A percentile compares a stretch with the other conserved stretches of the same genome.
phyloP scores from a whole-genome alignment of 805 yeast genomes.

The Lachancea lanzarotensis region DNA sequence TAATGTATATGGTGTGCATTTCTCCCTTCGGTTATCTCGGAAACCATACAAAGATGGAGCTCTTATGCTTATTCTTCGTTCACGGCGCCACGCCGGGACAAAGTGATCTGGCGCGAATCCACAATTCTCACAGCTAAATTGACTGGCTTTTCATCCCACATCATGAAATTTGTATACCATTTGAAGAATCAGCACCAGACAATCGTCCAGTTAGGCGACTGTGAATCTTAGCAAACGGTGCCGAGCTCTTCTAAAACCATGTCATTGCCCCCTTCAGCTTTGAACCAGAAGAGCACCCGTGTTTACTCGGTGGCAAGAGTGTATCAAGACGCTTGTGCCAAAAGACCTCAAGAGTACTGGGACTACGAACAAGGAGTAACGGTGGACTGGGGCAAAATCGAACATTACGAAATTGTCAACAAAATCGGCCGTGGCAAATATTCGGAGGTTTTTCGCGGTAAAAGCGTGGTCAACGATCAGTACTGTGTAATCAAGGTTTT shows the following conservation, averaged over 20 bases:
- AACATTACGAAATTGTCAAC: conserved; percentile 75
- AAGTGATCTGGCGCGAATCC: neutral
- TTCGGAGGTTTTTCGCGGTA: conserved; percentile 87
- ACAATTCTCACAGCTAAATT: too few species aligned
- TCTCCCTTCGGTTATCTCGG: too few species aligned
- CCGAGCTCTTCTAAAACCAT: conserved; percentile 8
- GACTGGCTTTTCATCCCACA: neutral
- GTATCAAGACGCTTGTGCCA: conserved; percentile 70
- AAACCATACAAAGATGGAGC: too few species aligned
- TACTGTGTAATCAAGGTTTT: conserved; percentile 83
- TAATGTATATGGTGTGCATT: too few species aligned
- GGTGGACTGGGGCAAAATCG: conserved; percentile 78
- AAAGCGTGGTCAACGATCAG: conserved; percentile 52
- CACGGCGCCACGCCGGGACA: neutral
- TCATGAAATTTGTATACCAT: neutral
- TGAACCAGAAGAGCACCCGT: conserved; percentile 29
- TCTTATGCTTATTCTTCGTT: neutral
- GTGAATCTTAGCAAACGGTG: neutral
- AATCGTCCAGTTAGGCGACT: neutral
- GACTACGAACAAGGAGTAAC: conserved; percentile 64
- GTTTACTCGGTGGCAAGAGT: conserved; percentile 63
- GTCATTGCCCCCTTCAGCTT: conserved; percentile 32
- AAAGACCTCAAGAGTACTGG: conserved; percentile 79
- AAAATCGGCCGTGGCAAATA: conserved; percentile 91
- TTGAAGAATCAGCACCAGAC: neutral